Conservation (phyloP, 2,329 filamentous ascomycete genomes). For the Clarireedia hainanense region DNA sequence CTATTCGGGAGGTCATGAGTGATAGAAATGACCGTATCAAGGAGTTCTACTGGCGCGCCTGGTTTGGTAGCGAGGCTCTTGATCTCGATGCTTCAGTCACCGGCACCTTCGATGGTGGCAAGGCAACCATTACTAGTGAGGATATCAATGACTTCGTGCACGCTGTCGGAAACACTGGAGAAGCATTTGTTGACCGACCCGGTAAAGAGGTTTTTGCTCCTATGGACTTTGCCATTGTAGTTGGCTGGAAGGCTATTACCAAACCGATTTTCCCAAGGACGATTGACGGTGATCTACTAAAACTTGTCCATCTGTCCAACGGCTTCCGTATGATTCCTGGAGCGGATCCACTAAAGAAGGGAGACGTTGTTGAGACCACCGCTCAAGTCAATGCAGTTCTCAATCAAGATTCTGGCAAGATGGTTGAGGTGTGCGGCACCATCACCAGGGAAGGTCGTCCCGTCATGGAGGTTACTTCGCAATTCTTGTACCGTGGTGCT, state of each 20-base stretch:
- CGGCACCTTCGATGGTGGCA: conserved; percentile 83
- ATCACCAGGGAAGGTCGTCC: conserved; percentile 75
- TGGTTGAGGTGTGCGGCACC: conserved; percentile 99
- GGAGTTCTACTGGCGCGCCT: conserved; percentile 97
- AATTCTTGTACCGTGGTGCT: conserved; percentile 90
- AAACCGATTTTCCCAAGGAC: conserved; percentile 97
- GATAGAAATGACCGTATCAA: conserved; percentile 96
- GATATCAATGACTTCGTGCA: conserved; percentile 99
- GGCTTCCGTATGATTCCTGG: conserved; percentile 97
- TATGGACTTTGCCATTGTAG: conserved; percentile 99
- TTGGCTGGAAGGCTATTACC: conserved; percentile 97
- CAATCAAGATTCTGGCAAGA: conserved; percentile 97
- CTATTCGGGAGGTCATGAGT: conserved; percentile 93
- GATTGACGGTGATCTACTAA: conserved; percentile 92
- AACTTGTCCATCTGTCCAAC: conserved; percentile 94
- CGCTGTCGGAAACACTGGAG: conserved; percentile 93
- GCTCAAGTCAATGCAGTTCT: conserved; percentile 96
- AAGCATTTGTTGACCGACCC: conserved; percentile 92
- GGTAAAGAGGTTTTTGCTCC: conserved; percentile 91
- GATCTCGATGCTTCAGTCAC: conserved; percentile 81
- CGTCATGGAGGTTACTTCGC: conserved; percentile 97
- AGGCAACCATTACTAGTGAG: conserved; percentile 77
- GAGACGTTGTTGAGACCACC: conserved; percentile 83
- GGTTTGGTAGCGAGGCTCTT: conserved; percentile 83
- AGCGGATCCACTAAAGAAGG: conserved; percentile 90